Evolutionary conservation across 345 rosid species (phyloP), one percentile per base, ranked within the genome.

Genomic region (Carallia brachiata): DNA sequence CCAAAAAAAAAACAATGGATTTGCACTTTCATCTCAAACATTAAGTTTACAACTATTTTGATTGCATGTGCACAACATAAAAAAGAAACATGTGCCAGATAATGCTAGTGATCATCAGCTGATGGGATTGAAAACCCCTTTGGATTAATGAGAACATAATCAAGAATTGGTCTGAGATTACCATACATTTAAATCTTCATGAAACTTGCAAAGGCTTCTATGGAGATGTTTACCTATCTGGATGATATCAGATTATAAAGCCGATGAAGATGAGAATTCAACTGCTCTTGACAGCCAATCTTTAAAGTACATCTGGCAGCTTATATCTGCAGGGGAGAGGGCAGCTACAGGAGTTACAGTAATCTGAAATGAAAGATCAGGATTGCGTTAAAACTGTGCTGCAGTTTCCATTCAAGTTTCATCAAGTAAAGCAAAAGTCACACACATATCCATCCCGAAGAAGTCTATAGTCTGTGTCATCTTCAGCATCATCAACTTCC

Each of bases 341-440:
- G 88, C 96, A 61, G 84, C 85, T 64, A 92, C 84, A 34, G 93
- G 96, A 65, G 97, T 90, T 57, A 94, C 85, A 6, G 93, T 86
- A 68, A 94, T 94, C 97, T 91, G 87, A 69, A 78, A 86, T 27
- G 52, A 70, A 34, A 78, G 4, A 23, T 36, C 59, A 44, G 55
- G 7, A 70, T 15, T 36, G 36, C 17, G 32, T 75, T 55, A 75
- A 39, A 31, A 31, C 65, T n/a, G 52, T 36, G 59, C 23, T 34
- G 34, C 50, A 37, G 16, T 34, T 44, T 54, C 53, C 32, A 68
- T 36, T 61, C 37, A 75, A 47, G 52, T 65, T 58, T 31, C 13
- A 44, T 58, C 31, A 77, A 27, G 32, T 44, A 64, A 48, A 61
- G 53, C 28, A 13, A 61, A 64, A 70, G 23, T 71, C 58, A 73